Evolutionary conservation across 2,329 filamentous ascomycete genomes (phyloP), one percentile per base, ranked within the genome.

Genomic region (Penicillium brevicompactum): DNA sequence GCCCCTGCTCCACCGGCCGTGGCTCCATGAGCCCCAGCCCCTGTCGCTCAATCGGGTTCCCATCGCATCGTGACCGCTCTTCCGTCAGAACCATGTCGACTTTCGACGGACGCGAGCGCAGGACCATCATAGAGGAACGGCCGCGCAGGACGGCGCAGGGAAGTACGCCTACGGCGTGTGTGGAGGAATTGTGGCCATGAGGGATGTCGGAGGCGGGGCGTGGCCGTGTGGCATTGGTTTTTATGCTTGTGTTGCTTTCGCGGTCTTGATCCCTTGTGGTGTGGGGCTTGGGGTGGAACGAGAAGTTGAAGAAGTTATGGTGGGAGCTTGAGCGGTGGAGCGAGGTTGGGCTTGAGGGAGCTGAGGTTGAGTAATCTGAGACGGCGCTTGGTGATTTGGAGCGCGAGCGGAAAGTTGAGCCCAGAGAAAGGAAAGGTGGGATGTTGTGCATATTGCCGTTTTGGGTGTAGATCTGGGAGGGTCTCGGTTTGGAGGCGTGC

Each of bases 21-120:
- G 77, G 77, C 63, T 80, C 77, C 67, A 80, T 69, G 18, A 80
- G 64, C 21, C 70, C 72, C 38, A 80, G 54, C 0, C 77, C 76
- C 46, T 73, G 63, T 10, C 74, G 62, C 57, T 78, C 75, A 57
- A 75, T 66, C 0, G 67, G 53, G 47, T 79, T 72, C 32, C 64
- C 69, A 18, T 69, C 67, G 45, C 73, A 74, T 2, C 76, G 73
- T 18, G 65, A 71, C 1, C 70, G 73, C 62, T 79, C 77, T 47
- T 76, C 75, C 41, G 71, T 74, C 34, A 80, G 64, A 2, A 72
- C 74, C 48, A 78, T 61, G 55, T 80, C 77, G 13, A 78, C 71
- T 9, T 73, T 70, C 5, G 77, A 79, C 2, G 75, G 75, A 14
- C 75, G 70, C 24, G 73, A 73, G 30, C 76, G 74, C 6, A 78